Evolutionary conservation across 495 filamentous ascomycete genomes (phyloP), one percentile per base, ranked within the genome.

Genomic region (Penicillium manginii): DNA sequence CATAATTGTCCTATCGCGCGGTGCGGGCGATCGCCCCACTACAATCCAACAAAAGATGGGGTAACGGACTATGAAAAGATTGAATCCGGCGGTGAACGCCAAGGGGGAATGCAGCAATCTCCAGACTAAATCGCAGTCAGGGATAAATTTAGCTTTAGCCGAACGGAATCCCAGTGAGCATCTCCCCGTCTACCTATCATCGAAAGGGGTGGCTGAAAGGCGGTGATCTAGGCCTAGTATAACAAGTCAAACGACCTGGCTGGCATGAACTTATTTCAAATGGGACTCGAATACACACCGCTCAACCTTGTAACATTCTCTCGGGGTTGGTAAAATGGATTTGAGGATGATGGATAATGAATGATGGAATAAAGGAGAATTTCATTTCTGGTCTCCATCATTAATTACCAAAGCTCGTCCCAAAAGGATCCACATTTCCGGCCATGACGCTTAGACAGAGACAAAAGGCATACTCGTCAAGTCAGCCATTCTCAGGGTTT

Each of bases 361-460:
- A 17, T 9, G 15, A 43, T 17, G 40, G 17, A 17, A 9, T 4
- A 43, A 43, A 17, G 4, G 40, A 6, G 17, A 9, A 18, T 17
- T 9, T 2, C 17, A 5, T 8, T 17, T 9, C 7, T 9, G 2
- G n/a, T 17, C n/a, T 43, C 40, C 15, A 17, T 43, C 40, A 9
- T 19, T 47, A 26, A 47, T 2, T 3, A 8, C n/a, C 21, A 22
- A 5, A 6, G 11, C 11, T n/a, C 22, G 18, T 12, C 6, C 21
- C 19, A 22, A 19, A 29, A 12, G 45, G 18, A 47, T 47, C 45
- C 45, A 47, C 45, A 9, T 15, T 23, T 21, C 40, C 40, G 0
- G 22, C 19, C 45, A 47, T 47, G 45, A 47, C 45, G 45, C 45
- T 47, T 47, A 47, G 45, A 47, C 45, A 47, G 45, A 21, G 18